phyloP scores from a whole-genome alignment of 2,329 filamentous ascomycete species.

The Tricladium varicosporioides region DNA sequence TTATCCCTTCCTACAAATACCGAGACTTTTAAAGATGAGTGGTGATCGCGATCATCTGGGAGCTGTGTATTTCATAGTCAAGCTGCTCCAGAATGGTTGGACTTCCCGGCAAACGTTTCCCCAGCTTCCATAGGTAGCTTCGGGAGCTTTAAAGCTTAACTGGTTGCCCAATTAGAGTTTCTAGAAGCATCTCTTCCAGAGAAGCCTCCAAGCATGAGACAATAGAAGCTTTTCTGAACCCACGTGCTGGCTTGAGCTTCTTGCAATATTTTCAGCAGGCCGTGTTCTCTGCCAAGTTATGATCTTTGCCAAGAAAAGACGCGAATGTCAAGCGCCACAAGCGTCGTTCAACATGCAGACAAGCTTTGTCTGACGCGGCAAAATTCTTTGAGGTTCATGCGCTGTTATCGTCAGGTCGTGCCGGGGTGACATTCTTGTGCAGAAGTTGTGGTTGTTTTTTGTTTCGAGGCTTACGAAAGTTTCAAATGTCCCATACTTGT shows the following conservation, averaged over 20 bases:
- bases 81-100: no score
- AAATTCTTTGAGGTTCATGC: neutral
- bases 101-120: no score
- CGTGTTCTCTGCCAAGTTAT: neutral
- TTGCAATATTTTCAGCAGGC: neutral
- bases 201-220: no score
- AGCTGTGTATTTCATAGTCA: no score
- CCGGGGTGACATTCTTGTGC: neutral
- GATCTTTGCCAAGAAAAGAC: slow-evolving; percentile 1
- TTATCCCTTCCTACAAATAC: no score
- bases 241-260: neutral
- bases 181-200: no score
- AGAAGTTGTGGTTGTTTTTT: neutral
- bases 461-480: neutral
- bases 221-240: neutral
- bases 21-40: no score
- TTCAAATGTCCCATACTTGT: no score
- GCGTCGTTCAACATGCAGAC: slow-evolving; percentile 1
- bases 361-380: slow-evolving; percentile 12
- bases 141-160: no score
- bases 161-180: no score
- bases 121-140: no score
- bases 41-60: no score
- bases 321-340: slow-evolving; percentile 1
- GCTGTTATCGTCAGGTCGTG: neutral